Percentiles rank a stretch among this genome's conserved stretches.
These are phyloP conservation scores for Clitopilus passeckerianus DNA, from an alignment of 768 basidiomycete species.

Conservation along the genomic window DNA sequence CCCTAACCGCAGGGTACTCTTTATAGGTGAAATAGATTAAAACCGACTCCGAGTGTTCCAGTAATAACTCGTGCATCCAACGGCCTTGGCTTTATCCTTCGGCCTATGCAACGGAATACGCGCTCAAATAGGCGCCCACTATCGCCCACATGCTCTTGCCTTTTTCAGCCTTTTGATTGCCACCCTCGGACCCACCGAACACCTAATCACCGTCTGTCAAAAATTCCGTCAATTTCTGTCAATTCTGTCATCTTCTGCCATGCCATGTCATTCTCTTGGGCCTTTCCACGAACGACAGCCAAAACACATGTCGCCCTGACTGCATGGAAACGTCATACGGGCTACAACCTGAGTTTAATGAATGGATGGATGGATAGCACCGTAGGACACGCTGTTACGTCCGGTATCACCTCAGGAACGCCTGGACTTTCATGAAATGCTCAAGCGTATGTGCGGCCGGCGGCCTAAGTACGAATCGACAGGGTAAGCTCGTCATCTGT, in stretches of 20 bases:
- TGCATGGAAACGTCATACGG: neutral
- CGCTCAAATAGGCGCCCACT: no score
- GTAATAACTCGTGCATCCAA: no score
- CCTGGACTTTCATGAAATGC: neutral
- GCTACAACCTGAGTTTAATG: neutral
- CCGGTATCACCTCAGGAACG: conserved; percentile 1
- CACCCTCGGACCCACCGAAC: no score
- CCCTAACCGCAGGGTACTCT: no score
- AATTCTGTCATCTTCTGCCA: neutral
- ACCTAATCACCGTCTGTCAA: no score
- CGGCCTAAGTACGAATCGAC: neutral
- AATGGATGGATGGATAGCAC: neutral
- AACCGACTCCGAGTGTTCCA: no score
- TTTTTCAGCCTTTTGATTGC: no score
- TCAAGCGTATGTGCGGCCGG: neutral
- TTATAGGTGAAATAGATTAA: no score
- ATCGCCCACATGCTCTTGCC: no score
- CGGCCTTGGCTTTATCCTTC: no score
- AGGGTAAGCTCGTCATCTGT: neutral
- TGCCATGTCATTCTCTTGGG: neutral
- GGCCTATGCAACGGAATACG: no score
- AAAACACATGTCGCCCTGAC: neutral
- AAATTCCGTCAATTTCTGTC: neutral
- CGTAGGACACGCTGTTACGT: no score
- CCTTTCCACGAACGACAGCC: neutral